phyloP scores from a whole-genome alignment of 2,329 filamentous ascomycete genomes.

The Sclerotinia glacialis region DNA sequence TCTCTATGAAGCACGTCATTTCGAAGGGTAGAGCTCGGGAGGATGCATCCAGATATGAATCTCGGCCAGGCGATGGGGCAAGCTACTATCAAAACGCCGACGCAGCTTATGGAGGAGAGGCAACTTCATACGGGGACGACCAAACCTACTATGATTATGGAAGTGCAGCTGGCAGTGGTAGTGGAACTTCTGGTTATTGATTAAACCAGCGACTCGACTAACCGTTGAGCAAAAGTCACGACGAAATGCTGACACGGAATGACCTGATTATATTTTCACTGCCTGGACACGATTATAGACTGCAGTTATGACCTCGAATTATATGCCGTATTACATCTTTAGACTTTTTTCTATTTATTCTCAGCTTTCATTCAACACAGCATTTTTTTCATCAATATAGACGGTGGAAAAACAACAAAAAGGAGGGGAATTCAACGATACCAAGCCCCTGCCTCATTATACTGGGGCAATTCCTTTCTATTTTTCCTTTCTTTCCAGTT shows the following conservation, averaged over 20 bases:
- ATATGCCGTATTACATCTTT: neutral
- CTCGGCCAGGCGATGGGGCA: slow-evolving; percentile 33
- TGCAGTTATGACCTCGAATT: neutral
- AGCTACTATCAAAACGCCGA: slow-evolving; percentile 28
- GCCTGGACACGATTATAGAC: neutral
- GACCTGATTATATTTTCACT: slow-evolving; percentile 10
- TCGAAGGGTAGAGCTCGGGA: slow-evolving; percentile 46
- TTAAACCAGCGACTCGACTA: neutral
- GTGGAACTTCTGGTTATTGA: slow-evolving; percentile 27
- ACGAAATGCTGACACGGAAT: neutral
- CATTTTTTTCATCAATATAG: slow-evolving; percentile 7
- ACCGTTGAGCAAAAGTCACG: neutral
- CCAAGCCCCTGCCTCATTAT: neutral
- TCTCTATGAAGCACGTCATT: slow-evolving; percentile 57
- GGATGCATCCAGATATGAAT: slow-evolving; percentile 43
- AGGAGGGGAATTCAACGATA: slow-evolving; percentile 15
- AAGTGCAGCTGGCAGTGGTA: slow-evolving; percentile 35
- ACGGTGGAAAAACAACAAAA: slow-evolving; percentile 9
- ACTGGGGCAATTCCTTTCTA: neutral
- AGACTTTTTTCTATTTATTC: neutral
- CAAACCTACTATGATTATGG: slow-evolving; percentile 37
- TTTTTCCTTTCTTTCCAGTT: neutral
- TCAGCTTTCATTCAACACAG: slow-evolving; percentile 1
- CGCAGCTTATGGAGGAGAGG: slow-evolving; percentile 30
- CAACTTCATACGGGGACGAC: slow-evolving; percentile 32